Base-by-base conservation (phyloP, 1,284 basidiomycete genomes). In the Macrocystidia cucumis region DNA sequence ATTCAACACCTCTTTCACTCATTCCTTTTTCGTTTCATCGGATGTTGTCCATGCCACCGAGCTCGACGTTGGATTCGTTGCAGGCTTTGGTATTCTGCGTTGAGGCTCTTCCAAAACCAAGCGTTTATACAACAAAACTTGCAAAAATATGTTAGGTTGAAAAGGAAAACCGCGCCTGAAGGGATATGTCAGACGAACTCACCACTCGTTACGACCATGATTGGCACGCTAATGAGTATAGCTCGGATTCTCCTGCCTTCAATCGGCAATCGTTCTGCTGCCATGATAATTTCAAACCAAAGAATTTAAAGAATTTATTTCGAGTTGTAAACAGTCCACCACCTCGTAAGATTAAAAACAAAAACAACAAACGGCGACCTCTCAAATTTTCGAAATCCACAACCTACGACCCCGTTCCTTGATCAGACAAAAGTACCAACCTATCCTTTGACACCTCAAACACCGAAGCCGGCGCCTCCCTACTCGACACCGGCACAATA, bases 121-220 rank as follows among this genome's bases (percentile, higher is more conserved):
- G 2, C 81, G 73, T 51, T 74, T 74, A 49, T 80, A 85, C 40
- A 84, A 51, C 26, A 83, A 71, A 33, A 72, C 80, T 84, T 26
- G 11, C 13, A 12, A 4, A 29, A 14, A 25, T 13, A 18, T 17
- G 23, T 21, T 12, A 9, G 17, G 23, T 20, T 20, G n/a, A 11
- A 7, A 27, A 28, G 19, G 28, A 11, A 12, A 24, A 5, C 21
- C 7, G 11, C 29, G 23, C 35, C n/a, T 29, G 9, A 35, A 11
- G 9, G 28, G 28, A 29, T 29, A 16, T 7, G 7, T n/a, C n/a
- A n/a, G n/a, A n/a, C 25, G 21, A 33, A 39, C 40, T 19, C 20
- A 42, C 44, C 34, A 19, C 35, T 29, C 7, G 37, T 35, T 28
- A 21, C 27, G 9, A 65, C 72, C 22, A 80, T 72, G 28, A 83